Conservation (phyloP, 2,329 filamentous ascomycete species). For the Grosmannia clavigera region DNA sequence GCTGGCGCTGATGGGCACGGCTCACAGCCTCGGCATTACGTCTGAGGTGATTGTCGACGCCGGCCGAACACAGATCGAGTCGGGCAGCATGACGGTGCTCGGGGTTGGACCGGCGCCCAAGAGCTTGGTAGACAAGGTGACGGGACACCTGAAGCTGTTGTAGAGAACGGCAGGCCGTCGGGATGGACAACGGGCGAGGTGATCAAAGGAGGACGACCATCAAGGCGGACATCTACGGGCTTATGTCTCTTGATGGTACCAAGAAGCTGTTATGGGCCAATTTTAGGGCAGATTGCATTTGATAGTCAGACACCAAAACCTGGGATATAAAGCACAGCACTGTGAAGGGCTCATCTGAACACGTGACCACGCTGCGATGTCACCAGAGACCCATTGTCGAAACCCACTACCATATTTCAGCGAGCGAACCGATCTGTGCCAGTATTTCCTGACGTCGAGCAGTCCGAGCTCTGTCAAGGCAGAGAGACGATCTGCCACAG, state of each 20-base stretch:
- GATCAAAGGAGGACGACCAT: background rate
- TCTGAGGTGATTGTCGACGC: conserved; percentile 89
- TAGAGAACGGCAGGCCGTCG: conserved; percentile 21
- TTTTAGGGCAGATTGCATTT: background rate
- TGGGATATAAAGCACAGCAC: too few species aligned
- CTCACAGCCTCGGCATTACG: conserved; percentile 71
- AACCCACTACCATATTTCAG: background rate
- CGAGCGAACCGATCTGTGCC: too few species aligned
- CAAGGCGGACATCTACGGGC: too few species aligned
- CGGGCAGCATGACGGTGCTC: conserved; percentile 82
- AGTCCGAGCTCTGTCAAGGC: background rate
- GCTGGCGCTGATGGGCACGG: conserved; percentile 60
- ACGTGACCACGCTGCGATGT: background rate
- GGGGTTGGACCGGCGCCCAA: conserved; percentile 74
- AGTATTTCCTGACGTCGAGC: background rate
- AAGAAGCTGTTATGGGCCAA: too few species aligned
- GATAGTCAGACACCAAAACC: too few species aligned
- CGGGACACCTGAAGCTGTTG: conserved; percentile 71
- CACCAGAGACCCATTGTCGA: background rate
- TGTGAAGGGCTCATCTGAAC: background rate
- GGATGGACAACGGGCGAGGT: background rate
- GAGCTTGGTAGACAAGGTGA: conserved; percentile 76
- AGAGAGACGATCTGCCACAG: background rate
- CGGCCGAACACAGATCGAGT: conserved; percentile 92
- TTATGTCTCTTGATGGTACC: too few species aligned